These are phyloP conservation scores for Knoxia roxburghii DNA, from an alignment of 257 asterid species.

Conservation along the genomic window DNA sequence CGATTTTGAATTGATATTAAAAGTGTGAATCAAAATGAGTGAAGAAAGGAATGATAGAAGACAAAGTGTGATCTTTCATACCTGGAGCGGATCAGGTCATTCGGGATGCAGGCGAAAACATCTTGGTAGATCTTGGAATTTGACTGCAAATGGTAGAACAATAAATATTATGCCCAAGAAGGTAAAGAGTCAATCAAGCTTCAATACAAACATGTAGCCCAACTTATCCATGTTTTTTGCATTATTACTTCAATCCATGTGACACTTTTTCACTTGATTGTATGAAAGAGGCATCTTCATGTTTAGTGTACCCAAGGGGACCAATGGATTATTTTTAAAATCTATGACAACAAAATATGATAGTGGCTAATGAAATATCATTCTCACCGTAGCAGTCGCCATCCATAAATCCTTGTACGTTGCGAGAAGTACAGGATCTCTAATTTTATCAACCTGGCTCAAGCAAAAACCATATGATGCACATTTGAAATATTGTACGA, in stretches of 20 bases:
- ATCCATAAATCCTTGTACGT: constrained; percentile 68
- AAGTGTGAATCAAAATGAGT: background rate
- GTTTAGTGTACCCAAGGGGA: no score
- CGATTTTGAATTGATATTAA: background rate
- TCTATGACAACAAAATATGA: background rate
- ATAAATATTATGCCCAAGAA: background rate
- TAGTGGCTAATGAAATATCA: background rate
- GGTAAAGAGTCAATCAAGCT: background rate
- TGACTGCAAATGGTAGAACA: constrained; percentile 35
- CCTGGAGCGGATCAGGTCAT: constrained; percentile 82
- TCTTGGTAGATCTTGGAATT: constrained; percentile 76
- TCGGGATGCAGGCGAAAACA: constrained; percentile 82
- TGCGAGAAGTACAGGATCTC: constrained; percentile 67
- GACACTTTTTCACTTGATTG: no score
- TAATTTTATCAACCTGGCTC: constrained; percentile 54
- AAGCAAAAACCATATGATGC: background rate
- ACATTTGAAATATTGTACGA: background rate
- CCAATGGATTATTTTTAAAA: no score
- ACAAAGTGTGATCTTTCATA: constrained; percentile 9
- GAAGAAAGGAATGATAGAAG: background rate
- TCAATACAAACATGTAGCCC: background rate
- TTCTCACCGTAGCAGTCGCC: constrained; percentile 65
- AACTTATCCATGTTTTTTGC: no score
- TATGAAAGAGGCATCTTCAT: no score
- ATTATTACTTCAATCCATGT: background rate